A percentile compares a stretch with the other conserved stretches of the same genome.
These are phyloP conservation scores for Acrocalymma vagum DNA, from an alignment of 2,329 filamentous ascomycete species.

Conservation along the genomic window DNA sequence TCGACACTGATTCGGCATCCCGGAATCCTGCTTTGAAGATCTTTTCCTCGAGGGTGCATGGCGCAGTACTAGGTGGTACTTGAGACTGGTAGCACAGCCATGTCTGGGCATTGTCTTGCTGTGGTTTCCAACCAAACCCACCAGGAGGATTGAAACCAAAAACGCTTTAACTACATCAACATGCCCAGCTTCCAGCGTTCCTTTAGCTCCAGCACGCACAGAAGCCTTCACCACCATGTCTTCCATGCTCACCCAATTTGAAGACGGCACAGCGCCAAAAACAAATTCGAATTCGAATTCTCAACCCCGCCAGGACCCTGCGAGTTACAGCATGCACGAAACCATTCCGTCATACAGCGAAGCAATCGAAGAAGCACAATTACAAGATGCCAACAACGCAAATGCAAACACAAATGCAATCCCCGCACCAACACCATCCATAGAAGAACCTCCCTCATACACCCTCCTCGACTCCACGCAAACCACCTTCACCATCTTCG, in stretches of 20 bases:
- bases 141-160: background rate
- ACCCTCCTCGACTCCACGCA: slow-evolving; percentile 28
- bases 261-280: background rate
- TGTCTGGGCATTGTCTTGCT: background rate
- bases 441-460: slow-evolving; percentile 29
- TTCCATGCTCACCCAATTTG: background rate
- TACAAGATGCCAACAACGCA: too few species aligned
- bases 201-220: background rate
- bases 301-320: too few species aligned
- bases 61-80: background rate
- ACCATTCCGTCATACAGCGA: too few species aligned
- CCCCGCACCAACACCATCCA: slow-evolving; percentile 5
- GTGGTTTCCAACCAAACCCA: too few species aligned
- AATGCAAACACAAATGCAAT: slow-evolving; percentile 2
- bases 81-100: slow-evolving; percentile 1
- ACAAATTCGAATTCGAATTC: too few species aligned
- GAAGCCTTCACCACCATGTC: slow-evolving; percentile 1
- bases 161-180: background rate
- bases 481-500: slow-evolving; percentile 31
- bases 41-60: background rate
- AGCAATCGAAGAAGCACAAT: too few species aligned
- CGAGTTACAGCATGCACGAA: too few species aligned
- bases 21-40: background rate
- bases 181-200: background rate
- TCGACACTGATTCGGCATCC: too few species aligned